Evolutionary conservation across 768 basidiomycete species (phyloP), one percentile per base, ranked within the genome.

Genomic region (Boletellus ananas): DNA sequence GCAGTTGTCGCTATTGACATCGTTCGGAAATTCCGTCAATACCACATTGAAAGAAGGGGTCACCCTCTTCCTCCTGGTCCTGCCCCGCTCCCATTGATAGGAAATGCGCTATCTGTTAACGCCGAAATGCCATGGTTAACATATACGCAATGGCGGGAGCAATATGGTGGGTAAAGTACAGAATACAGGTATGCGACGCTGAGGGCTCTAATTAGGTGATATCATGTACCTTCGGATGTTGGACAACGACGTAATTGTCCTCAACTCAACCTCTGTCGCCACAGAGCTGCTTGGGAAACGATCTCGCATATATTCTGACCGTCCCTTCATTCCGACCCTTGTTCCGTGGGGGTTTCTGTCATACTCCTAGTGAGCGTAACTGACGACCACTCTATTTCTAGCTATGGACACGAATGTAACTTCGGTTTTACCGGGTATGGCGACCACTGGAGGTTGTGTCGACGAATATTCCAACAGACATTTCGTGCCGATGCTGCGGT

Each of bases 61-160:
- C 41, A 18, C 13, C 31, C 38, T 25, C 39, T 45, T 8, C 54
- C 54, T 9, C 53, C 53, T 6, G 53, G 53, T 38, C 54, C 54
- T 16, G 33, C 40, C 14, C 21, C 40, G 9, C 20, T 52, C 17
- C 54, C 49, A 8, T 8, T 55, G 13, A 6, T 55, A 14, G 49
- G 54, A 10, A 55, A 35, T 29, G 27, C 20, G 12, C 34, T 55
- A 17, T 33, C 40, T 10, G 3, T 51, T 8, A 27, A 55, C 20
- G 13, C 34, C 6, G 7, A 8, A 37, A 18, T 4, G 17, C 45
- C 18, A 34, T 50, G 49, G 42, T 37, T 34, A 33, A 51, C 54
- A 10, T 56, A 56, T 20, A 38, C 42, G 6, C 41, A 33, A 14
- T 56, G 55, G 51, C 42, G 42, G 12, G 36, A 13, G 17, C 42